A percentile compares a stretch with the other conserved stretches of the same genome.
Conservation (phyloP, 495 filamentous ascomycete genomes). For the Penicillium psychrofluorescens region DNA sequence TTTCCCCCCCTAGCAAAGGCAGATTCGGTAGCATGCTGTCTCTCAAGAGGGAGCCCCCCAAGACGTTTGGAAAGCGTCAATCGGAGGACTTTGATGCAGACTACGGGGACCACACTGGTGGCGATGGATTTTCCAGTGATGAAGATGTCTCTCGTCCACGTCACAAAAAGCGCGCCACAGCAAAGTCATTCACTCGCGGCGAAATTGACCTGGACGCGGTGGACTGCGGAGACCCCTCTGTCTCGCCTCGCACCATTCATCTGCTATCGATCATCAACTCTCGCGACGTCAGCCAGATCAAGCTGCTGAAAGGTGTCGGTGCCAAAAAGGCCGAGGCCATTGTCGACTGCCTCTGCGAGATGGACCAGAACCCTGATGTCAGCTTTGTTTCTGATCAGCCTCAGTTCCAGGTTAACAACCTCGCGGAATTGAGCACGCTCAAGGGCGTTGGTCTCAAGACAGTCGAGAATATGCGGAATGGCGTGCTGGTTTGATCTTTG, state of each 20-base stretch:
- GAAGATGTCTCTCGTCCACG: constrained; percentile 28
- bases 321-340: constrained; percentile 49
- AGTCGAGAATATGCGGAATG: constrained; percentile 48
- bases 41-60: constrained; percentile 25
- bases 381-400: constrained; percentile 15
- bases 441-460: constrained; percentile 45
- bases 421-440: constrained; percentile 40
- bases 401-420: constrained; percentile 30
- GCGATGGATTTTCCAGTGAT: constrained; percentile 17
- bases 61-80: constrained; percentile 23
- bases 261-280: constrained; percentile 84
- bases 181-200: constrained; percentile 16
- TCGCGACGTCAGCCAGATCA: constrained; percentile 60
- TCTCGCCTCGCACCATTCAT: constrained; percentile 61
- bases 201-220: constrained; percentile 11
- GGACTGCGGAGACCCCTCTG: constrained; percentile 24
- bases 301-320: constrained; percentile 58
- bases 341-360: constrained; percentile 44
- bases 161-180: constrained; percentile 35
- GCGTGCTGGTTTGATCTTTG: constrained; percentile 30
- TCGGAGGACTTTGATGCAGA: constrained; percentile 26
- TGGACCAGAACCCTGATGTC: constrained; percentile 24
- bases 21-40: constrained; percentile 35
- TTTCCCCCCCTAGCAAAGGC: constrained; percentile 15
- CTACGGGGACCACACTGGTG: constrained; percentile 21